phyloP scores from a whole-genome alignment of 768 basidiomycete species.

The Pleurotus ostreatus region DNA sequence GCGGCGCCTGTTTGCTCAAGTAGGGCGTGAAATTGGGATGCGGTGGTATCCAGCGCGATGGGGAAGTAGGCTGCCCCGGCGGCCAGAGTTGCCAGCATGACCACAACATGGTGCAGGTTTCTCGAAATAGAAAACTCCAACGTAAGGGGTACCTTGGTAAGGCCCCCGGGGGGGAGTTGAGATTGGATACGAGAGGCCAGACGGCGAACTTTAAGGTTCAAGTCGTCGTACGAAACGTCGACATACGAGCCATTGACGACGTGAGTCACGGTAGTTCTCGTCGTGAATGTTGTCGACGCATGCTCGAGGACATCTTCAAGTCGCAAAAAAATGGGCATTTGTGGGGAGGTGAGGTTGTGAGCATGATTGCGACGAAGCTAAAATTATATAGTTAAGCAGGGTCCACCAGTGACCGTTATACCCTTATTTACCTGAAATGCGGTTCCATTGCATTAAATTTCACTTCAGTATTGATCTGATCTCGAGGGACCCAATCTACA shows the following conservation, averaged over 20 bases:
- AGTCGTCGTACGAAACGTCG: not conserved
- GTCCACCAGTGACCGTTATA: no score
- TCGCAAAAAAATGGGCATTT: not conserved
- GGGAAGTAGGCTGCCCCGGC: not conserved
- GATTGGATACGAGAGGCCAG: not conserved
- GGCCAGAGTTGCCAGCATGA: not conserved
- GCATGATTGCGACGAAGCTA: no score
- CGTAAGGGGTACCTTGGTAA: not conserved
- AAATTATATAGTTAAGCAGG: no score
- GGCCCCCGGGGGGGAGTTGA: not conserved
- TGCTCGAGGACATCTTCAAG: not conserved
- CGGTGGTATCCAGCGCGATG: not conserved
- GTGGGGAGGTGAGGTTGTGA: not conserved
- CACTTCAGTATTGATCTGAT: no score
- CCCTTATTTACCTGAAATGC: no score
- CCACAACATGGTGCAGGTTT: not conserved
- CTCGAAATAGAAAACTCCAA: not conserved
- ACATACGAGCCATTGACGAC: not conserved
- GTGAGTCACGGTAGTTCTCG: not conserved
- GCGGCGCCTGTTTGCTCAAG: not conserved
- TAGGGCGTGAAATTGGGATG: not conserved
- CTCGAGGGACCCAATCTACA: no score
- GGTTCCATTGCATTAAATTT: no score
- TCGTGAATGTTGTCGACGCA: not conserved
- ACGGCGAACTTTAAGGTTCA: not conserved